Evolutionary conservation across 106 monocot genomes (phyloP).

Genomic region (Apostasia shenzhenica): DNA sequence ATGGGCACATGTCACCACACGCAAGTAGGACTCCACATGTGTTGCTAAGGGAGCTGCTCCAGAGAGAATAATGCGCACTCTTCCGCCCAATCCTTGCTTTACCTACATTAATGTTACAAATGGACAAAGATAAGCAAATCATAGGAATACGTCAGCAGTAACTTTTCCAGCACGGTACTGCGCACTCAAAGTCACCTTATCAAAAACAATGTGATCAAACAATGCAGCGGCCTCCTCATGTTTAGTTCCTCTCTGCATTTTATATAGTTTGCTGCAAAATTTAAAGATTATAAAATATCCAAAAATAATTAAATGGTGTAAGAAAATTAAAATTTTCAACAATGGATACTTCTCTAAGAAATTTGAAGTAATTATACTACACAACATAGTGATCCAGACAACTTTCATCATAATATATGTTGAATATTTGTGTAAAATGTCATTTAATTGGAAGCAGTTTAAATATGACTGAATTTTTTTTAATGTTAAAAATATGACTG

Average conservation of each 20-base stretch:
- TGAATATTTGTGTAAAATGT: no score
- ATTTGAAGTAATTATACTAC: background rate
- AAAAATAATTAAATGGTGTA: no score
- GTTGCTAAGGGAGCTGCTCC: constrained; percentile 88
- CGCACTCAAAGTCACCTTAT: constrained; percentile 35
- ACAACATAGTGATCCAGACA: background rate
- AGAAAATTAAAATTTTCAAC: no score
- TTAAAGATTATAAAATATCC: background rate
- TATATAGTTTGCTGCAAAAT: constrained; percentile 53
- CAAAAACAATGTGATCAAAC: constrained; percentile 76
- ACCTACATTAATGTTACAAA: constrained; percentile 30
- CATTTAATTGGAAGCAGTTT: no score
- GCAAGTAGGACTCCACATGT: constrained; percentile 66
- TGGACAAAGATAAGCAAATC: background rate
- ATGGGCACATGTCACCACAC: constrained; percentile 66
- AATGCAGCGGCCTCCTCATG: constrained; percentile 72
- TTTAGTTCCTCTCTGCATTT: constrained; percentile 66
- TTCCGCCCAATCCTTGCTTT: constrained; percentile 86
- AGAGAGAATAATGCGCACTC: constrained; percentile 72
- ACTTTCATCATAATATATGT: no score
- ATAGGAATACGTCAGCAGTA: background rate
- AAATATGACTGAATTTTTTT: no score
- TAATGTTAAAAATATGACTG: no score
- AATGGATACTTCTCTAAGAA: no score
- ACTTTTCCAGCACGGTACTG: background rate